Base-by-base conservation (phyloP, 176 grass and related monocot genomes). In the Oryza longistaminata region DNA sequence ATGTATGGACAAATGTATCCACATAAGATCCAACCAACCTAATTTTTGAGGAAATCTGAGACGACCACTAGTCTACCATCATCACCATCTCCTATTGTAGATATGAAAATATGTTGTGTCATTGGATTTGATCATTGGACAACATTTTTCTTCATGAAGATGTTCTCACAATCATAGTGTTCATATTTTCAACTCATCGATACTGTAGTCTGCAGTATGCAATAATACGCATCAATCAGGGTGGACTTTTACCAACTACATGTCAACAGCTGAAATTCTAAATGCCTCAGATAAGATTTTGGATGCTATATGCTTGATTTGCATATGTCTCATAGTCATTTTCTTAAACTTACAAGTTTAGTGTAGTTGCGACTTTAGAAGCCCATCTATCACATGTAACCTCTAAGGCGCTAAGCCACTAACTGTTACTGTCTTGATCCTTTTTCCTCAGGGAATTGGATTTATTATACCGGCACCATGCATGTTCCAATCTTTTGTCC, bases 401-500 rank as follows among this genome's bases (percentile, higher is more conserved):
- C 35, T 75, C 27, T 66, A 29, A 66, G 22, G 7, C 33, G 65
- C 67, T 73, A 40, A 73, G 22, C 24, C 24, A 53, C 67, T 73
- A 19, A 43, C 24, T 71, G 26, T 16, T 27, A 83, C 64, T 83
- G 68, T 44, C 0, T 0, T 31, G 67, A 43, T 65, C 48, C 66
- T 64, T 58, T n/a, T 83, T 37, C 5, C 81, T 64, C 91, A 99
- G 96, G 96, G 96, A 99, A 86, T 88, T 99, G 81, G 93, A 99
- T 94, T 88, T 99, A 65, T 83, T 99, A 80, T 92, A 92, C 78
- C 83, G 88, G n/a, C 88, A 96, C 31, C 96, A 99, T 78, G 77
- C 93, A 29, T 82, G 81, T 58, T 99, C 93, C 83, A 99, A 96
- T 92, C 88, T 96, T 15, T 85, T 94, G 68, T 99, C 96, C 64